Conservation (phyloP, 1,284 basidiomycete species). For the Ceratobasidium sp. region DNA sequence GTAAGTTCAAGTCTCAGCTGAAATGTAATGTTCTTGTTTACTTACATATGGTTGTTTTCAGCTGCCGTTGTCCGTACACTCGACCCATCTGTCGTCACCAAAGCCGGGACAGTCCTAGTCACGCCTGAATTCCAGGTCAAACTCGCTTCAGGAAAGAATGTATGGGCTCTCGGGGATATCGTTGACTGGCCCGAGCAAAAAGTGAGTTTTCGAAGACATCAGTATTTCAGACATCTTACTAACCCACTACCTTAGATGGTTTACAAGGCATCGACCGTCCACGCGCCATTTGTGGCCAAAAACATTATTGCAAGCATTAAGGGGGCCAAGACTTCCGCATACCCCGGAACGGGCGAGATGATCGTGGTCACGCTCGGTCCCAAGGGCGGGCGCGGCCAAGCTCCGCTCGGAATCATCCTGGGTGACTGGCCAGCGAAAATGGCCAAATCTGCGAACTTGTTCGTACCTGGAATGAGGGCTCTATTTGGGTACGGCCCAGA, state of each 20-base stretch:
- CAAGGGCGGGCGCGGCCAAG: conserved; percentile 27
- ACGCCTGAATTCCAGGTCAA: conserved; percentile 47
- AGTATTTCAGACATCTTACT: not conserved
- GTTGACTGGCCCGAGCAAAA: conserved; percentile 49
- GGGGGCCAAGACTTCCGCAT: conserved; percentile 37
- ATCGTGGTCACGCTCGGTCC: conserved; percentile 42
- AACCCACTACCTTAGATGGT: conserved; percentile 25
- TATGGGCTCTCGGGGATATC: conserved; percentile 49
- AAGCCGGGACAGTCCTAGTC: conserved; percentile 42
- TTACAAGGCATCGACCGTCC: conserved; percentile 34
- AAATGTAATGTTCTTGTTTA: not conserved
- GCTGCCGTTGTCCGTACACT: conserved; percentile 30
- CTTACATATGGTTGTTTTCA: conserved; percentile 4
- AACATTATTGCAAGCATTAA: conserved; percentile 47
- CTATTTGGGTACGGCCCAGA: not conserved
- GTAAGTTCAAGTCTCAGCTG: conserved; percentile 53
- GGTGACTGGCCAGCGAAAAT: conserved; percentile 8
- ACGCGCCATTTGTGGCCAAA: conserved; percentile 41
- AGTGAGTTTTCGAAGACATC: not conserved
- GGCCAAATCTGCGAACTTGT: not conserved
- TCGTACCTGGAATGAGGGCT: not conserved
- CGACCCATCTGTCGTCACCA: conserved; percentile 24
- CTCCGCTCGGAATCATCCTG: conserved; percentile 31
- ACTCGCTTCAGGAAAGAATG: conserved; percentile 44
- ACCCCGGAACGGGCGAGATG: conserved; percentile 29